Conservation (phyloP, 805 yeast species). For the Kuraishia capsulata region DNA sequence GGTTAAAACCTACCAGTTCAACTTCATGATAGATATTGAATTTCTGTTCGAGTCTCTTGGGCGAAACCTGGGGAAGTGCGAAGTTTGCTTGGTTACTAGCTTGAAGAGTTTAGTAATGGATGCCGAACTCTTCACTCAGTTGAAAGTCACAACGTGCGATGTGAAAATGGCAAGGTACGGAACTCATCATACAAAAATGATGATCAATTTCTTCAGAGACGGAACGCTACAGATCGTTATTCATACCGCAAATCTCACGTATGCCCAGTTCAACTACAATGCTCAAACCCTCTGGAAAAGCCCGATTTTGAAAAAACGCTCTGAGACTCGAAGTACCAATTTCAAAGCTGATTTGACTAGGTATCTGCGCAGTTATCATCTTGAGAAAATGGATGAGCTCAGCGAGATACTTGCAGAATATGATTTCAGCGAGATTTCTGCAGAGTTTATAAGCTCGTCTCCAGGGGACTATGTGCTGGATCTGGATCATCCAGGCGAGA, state of each 20-base stretch:
- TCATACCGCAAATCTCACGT: slow-evolving; percentile 52
- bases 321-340: slow-evolving; percentile 9
- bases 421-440: slow-evolving; percentile 39
- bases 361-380: slow-evolving; percentile 36
- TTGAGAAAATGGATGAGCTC: slow-evolving; percentile 17
- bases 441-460: slow-evolving; percentile 45
- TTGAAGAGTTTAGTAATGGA: neutral
- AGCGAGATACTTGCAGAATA: slow-evolving; percentile 19
- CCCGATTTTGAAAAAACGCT: slow-evolving; percentile 24
- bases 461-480: slow-evolving; percentile 30
- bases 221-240: slow-evolving; percentile 40
- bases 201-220: slow-evolving; percentile 45
- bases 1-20: slow-evolving; percentile 20
- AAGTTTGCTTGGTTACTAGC: neutral
- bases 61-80: neutral
- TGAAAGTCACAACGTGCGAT: slow-evolving; percentile 5
- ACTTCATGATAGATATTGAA: slow-evolving; percentile 19
- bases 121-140: neutral
- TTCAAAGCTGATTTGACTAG: slow-evolving; percentile 36
- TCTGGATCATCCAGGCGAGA: slow-evolving; percentile 6
- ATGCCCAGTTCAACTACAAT: slow-evolving; percentile 42
- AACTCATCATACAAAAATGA: slow-evolving; percentile 61
- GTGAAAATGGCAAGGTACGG: slow-evolving; percentile 29
- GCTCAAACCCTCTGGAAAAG: slow-evolving; percentile 65
- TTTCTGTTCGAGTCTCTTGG: slow-evolving; percentile 10